These are phyloP conservation scores for Pseudozyma hubeiensis DNA, from an alignment of 1,284 basidiomycete species.

Conservation along the genomic window DNA sequence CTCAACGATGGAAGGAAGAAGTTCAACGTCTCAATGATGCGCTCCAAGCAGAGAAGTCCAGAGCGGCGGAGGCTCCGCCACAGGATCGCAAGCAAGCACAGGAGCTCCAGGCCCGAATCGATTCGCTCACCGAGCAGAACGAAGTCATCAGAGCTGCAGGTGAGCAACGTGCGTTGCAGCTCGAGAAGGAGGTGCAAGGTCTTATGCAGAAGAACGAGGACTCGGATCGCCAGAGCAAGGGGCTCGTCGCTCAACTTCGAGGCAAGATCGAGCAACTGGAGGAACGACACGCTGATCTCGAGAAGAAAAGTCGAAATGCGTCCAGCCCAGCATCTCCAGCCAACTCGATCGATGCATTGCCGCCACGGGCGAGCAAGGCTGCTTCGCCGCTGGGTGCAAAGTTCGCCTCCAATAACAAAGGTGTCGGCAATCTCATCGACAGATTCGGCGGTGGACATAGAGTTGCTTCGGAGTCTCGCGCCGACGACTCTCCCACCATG, in stretches of 20 bases:
- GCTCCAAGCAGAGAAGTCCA: conserved; percentile 7
- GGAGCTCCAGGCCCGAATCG: conserved; percentile 22
- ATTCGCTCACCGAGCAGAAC: conserved; percentile 12
- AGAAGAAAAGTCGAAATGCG: conserved; percentile 21
- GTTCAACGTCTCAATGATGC: conserved; percentile 20
- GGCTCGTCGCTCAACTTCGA: conserved; percentile 23
- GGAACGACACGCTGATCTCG: conserved; percentile 19
- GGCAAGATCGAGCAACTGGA: conserved; percentile 22
- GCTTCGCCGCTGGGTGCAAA: conserved; percentile 12
- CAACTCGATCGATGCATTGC: conserved; percentile 12
- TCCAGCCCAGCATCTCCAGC: conserved; percentile 21
- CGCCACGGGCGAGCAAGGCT: conserved; percentile 13
- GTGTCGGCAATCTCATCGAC: conserved; percentile 41
- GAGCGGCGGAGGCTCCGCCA: background rate
- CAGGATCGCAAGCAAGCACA: conserved; percentile 12
- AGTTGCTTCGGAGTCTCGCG: conserved; percentile 17
- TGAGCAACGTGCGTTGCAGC: conserved; percentile 6
- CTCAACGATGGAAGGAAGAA: conserved; percentile 22
- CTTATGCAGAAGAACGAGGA: conserved; percentile 18
- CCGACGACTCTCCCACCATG: conserved; percentile 23
- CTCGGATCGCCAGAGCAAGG: conserved; percentile 10
- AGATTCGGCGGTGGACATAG: conserved; percentile 41
- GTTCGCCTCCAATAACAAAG: conserved; percentile 24
- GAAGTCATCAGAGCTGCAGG: conserved; percentile 7
- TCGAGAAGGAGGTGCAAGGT: conserved; percentile 11